These are phyloP conservation scores for Monosporascus sp. DNA, from an alignment of 2,329 filamentous ascomycete species.

Conservation along the genomic window DNA sequence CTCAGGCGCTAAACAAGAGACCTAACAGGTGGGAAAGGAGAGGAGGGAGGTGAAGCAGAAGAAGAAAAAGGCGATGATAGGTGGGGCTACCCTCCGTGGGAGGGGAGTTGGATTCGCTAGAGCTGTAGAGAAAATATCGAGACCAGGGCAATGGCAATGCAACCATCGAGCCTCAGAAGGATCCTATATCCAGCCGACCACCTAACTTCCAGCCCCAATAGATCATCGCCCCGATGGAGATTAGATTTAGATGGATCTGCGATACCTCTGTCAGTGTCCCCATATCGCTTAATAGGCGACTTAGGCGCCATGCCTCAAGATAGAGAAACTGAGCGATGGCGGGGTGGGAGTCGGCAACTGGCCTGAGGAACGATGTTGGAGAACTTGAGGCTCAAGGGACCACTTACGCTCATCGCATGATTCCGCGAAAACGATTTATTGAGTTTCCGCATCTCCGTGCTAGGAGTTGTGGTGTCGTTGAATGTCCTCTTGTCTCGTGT, in stretches of 20 bases:
- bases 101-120: background rate
- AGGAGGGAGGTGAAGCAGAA: background rate
- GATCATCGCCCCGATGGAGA: conserved; percentile 27
- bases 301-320: too few relatives aligned
- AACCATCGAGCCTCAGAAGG: background rate
- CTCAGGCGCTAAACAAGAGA: background rate
- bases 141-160: background rate
- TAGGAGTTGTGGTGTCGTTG: conserved; percentile 4
- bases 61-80: background rate
- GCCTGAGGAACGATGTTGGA: background rate
- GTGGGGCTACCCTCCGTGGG: too few relatives aligned
- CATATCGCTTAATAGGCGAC: background rate
- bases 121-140: background rate
- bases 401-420: conserved; percentile 32
- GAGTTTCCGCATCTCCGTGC: conserved; percentile 20
- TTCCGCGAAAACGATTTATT: conserved; percentile 28
- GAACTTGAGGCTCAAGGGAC: background rate
- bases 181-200: conserved; percentile 13
- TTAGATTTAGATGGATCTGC: conserved; percentile 34
- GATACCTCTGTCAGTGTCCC: background rate
- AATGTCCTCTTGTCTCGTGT: conserved; percentile 12
- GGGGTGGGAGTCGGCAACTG: too few relatives aligned
- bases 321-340: too few relatives aligned
- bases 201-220: conserved; percentile 27
- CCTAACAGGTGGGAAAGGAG: background rate